These are phyloP conservation scores for Cercophora sp. DNA, from an alignment of 495 filamentous ascomycete genomes.

Conservation along the genomic window DNA sequence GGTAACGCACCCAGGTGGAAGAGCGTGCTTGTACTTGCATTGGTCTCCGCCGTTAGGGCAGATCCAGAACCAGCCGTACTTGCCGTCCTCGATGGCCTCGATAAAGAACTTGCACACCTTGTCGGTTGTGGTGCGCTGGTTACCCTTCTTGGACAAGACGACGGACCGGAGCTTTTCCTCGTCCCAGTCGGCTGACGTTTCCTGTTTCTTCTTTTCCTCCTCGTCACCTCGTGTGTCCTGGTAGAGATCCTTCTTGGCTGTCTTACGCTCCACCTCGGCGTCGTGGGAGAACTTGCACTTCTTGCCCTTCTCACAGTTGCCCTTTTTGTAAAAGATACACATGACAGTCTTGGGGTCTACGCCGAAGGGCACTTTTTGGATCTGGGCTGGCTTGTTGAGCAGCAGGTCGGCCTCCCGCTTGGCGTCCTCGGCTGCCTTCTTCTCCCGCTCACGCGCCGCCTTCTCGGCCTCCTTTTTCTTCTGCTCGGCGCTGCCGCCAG, in stretches of 20 bases:
- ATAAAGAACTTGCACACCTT: slow-evolving; percentile 99
- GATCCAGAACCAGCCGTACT: slow-evolving; percentile 98
- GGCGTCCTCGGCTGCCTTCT: slow-evolving; percentile 71
- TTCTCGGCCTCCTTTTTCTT: slow-evolving; percentile 91
- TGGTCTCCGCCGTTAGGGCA: slow-evolving; percentile 97
- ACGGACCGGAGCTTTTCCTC: slow-evolving; percentile 91
- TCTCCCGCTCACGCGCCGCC: slow-evolving; percentile 75
- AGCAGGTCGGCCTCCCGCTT: slow-evolving; percentile 75
- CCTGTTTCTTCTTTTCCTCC: slow-evolving; percentile 79
- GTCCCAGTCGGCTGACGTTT: slow-evolving; percentile 94
- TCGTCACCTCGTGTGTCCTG: slow-evolving; percentile 75
- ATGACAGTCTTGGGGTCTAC: slow-evolving; percentile 99
- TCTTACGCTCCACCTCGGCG: slow-evolving; percentile 79
- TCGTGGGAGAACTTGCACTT: slow-evolving; percentile 99
- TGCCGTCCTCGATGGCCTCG: slow-evolving; percentile 93
- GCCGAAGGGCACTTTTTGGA: slow-evolving; percentile 94
- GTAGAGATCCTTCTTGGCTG: slow-evolving; percentile 88
- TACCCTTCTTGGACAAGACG: slow-evolving; percentile 92
- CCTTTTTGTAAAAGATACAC: slow-evolving; percentile 93
- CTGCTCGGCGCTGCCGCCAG: slow-evolving; percentile 72
- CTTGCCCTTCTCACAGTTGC: slow-evolving; percentile 91
- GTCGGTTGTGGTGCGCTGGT: slow-evolving; percentile 92
- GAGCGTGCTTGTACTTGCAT: slow-evolving; percentile 96
- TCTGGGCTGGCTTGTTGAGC: slow-evolving; percentile 89
- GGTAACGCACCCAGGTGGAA: slow-evolving; percentile 78